phyloP scores from a whole-genome alignment of 1,284 basidiomycete genomes.

The Puccinia triticina region DNA sequence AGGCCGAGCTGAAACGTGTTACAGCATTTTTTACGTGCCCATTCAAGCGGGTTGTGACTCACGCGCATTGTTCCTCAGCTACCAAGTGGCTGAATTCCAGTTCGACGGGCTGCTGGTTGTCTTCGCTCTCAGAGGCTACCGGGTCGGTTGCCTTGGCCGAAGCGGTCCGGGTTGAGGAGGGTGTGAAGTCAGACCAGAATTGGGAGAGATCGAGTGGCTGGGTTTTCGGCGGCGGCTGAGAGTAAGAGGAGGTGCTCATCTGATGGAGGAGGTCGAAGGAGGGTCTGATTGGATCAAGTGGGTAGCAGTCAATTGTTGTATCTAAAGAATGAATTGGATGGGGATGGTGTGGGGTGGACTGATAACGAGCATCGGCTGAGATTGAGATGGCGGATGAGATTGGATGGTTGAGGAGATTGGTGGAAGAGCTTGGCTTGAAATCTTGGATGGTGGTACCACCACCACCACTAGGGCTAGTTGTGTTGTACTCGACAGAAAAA shows the following conservation, averaged over 20 bases:
- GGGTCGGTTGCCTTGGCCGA: constrained; percentile 3
- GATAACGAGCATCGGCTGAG: constrained; percentile 22
- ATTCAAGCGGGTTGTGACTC: constrained; percentile 6
- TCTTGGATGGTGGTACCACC: background rate
- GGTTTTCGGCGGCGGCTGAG: background rate
- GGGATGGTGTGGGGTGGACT: background rate
- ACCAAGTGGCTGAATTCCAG: constrained; percentile 51
- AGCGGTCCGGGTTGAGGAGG: background rate
- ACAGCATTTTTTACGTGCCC: background rate
- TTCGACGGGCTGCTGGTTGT: constrained; percentile 29
- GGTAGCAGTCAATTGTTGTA: background rate
- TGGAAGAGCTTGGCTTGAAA: constrained; percentile 9
- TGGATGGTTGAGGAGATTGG: constrained; percentile 29
- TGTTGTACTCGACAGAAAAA: constrained; percentile 16
- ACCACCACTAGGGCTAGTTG: background rate
- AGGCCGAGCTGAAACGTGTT: constrained; percentile 22
- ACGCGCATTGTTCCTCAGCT: constrained; percentile 50
- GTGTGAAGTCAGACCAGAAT: constrained; percentile 32
- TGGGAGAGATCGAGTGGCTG: constrained; percentile 31
- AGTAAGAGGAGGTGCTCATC: constrained; percentile 17
- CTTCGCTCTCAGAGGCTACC: constrained; percentile 14
- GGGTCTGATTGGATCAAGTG: background rate
- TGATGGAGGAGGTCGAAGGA: constrained; percentile 27
- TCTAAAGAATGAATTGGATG: background rate
- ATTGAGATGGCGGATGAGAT: constrained; percentile 5